Conservation (phyloP, 2,329 filamentous ascomycete genomes). For the Coniella vitis region DNA sequence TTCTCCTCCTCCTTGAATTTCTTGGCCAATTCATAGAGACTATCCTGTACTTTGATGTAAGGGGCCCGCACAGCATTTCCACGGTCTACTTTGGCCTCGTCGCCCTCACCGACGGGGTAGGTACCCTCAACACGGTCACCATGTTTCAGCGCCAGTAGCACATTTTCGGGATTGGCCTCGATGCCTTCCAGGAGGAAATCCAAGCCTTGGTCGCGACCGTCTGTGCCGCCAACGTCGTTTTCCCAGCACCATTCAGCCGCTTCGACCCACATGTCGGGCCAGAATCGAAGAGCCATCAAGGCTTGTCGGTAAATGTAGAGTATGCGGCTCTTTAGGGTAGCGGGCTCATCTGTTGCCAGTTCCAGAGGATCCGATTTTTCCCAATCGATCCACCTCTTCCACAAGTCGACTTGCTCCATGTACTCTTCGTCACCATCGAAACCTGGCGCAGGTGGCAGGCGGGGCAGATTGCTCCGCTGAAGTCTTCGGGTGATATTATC, state of each 20-base stretch:
- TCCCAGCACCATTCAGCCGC: constrained; percentile 88
- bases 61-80: constrained; percentile 74
- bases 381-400: constrained; percentile 93
- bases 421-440: constrained; percentile 86
- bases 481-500: constrained; percentile 79
- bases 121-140: constrained; percentile 81
- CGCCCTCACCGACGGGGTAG: constrained; percentile 68
- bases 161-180: constrained; percentile 87
- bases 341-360: constrained; percentile 71
- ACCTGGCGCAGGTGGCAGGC: constrained; percentile 73
- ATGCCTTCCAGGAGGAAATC: constrained; percentile 78
- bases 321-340: constrained; percentile 69
- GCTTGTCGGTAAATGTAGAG: constrained; percentile 91
- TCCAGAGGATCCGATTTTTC: constrained; percentile 90
- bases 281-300: constrained; percentile 86
- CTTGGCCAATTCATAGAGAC: constrained; percentile 79
- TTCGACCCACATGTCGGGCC: constrained; percentile 93
- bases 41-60: constrained; percentile 75
- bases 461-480: constrained; percentile 69
- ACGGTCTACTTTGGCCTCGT: constrained; percentile 67
- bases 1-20: constrained; percentile 61
- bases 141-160: constrained; percentile 80
- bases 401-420: constrained; percentile 73
- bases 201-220: constrained; percentile 56
- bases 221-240: constrained; percentile 56